A percentile compares a stretch with the other conserved stretches of the same genome.
Conservation (phyloP, 148 eudicot genomes). For the Fagopyrum homotropicum region DNA sequence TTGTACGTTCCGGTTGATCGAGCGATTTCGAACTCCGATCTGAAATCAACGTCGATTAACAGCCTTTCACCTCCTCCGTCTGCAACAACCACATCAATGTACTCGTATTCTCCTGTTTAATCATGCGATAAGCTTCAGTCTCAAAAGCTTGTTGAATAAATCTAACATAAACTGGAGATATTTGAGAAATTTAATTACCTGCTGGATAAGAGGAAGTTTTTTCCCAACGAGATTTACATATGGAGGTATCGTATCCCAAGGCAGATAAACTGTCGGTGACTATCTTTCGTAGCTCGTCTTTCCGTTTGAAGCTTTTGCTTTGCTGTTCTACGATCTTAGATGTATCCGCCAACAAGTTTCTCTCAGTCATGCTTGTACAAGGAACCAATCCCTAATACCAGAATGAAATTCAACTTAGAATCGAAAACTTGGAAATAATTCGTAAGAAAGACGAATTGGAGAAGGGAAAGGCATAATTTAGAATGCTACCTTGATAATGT, state of each 20-base stretch:
- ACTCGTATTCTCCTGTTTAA: conserved; percentile 26
- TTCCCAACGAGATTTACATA: conserved; percentile 66
- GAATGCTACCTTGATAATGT: conserved; percentile 37
- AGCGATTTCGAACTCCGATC: conserved; percentile 58
- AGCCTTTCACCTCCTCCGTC: conserved; percentile 27
- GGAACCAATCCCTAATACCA: conserved; percentile 39
- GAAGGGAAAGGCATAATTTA: not conserved
- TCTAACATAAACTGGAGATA: not conserved
- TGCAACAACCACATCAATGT: conserved; percentile 27
- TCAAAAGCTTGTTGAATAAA: not conserved
- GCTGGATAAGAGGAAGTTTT: conserved; percentile 50
- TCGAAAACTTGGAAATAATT: not conserved
- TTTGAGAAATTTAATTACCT: conserved; percentile 21
- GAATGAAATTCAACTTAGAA: not conserved
- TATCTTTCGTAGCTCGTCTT: conserved; percentile 43
- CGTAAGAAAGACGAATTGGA: not conserved
- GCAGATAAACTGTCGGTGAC: conserved; percentile 34
- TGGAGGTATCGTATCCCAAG: conserved; percentile 43
- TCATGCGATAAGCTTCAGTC: not conserved
- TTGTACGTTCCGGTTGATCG: conserved; percentile 40
- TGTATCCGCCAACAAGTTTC: conserved; percentile 56
- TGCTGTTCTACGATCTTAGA: conserved; percentile 49
- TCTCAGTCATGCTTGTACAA: conserved; percentile 39
- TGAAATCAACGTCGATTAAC: conserved; percentile 51
- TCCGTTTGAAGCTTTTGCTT: conserved; percentile 39